Evolutionary conservation across 2,329 filamentous ascomycete species (phyloP), one percentile per base, ranked within the genome.

Genomic region (Rhynchosporium graminicola): DNA sequence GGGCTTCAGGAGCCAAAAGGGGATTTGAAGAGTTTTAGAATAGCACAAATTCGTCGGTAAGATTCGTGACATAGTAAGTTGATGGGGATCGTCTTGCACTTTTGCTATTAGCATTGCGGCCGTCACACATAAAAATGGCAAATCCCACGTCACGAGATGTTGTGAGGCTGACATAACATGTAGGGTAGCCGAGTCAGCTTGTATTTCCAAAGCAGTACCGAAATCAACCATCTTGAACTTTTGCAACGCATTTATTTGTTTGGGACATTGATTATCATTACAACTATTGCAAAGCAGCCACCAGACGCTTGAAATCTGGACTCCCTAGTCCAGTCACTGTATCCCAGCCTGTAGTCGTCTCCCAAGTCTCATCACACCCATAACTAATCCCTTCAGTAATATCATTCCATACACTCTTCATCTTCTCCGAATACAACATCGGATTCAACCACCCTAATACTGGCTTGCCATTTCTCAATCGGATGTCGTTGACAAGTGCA

Each of bases 351-450:
- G 66, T 55, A 0, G 74, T 76, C 0, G 77, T 76, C 52, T 76
- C 75, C 74, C 76, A 79, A 4, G 71, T 70, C 3, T 73, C 73
- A 8, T n/a, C 55, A 40, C 61, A 65, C 6, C 65, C 61, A 43
- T 61, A 63, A 20, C 60, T 63, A 12, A 10, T 13, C 4, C 77
- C 77, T 1, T 57, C 56, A 0, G 68, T 72, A 38, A 78, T 73
- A 64, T 86, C 83, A 1, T 75, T 82, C 55, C 31, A 65, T 1
- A 57, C 59, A 8, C 20, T 51, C 31, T 51, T 42, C 46, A 60
- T 33, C n/a, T 33, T 31, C 55, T 45, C 55, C 4, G 74, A 74
- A 71, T 87, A 87, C 20, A 87, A 69, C 80, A 81, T 84, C 0
- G 83, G 83, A 45, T 67, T 65, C 15, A 65, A 45, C 38, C 52